These are phyloP conservation scores for Aspergillus chevalieri DNA, from an alignment of 2,329 filamentous ascomycete species.

Conservation along the genomic window DNA sequence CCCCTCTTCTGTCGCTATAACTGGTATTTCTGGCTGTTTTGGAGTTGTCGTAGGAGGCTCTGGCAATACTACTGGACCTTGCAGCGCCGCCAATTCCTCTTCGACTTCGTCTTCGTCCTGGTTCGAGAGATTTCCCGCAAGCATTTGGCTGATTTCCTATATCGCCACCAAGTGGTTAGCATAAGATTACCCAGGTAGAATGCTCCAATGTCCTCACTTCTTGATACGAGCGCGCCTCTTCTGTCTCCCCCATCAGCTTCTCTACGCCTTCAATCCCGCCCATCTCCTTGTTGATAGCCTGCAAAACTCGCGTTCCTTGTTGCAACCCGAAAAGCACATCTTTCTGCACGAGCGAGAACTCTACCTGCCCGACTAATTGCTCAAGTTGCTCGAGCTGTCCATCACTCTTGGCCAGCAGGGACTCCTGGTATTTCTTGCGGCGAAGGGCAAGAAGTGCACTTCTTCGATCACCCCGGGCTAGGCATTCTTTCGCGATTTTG, in stretches of 20 bases:
- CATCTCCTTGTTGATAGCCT: slow-evolving; percentile 93
- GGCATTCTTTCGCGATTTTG: slow-evolving; percentile 74
- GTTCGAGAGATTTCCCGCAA: slow-evolving; percentile 80
- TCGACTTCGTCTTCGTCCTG: slow-evolving; percentile 98
- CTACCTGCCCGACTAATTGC: slow-evolving; percentile 77
- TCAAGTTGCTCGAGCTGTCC: slow-evolving; percentile 90
- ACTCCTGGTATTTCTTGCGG: slow-evolving; percentile 95
- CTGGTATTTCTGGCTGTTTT: slow-evolving; percentile 7
- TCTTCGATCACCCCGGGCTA: slow-evolving; percentile 71
- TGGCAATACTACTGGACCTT: slow-evolving; percentile 31
- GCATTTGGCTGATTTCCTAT: slow-evolving; percentile 86
- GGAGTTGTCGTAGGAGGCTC: slow-evolving; percentile 31
- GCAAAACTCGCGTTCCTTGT: slow-evolving; percentile 82
- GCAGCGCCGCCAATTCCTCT: slow-evolving; percentile 77
- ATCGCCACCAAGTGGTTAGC: slow-evolving; percentile 3
- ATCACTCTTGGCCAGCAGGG: slow-evolving; percentile 81
- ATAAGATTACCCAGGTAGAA: neutral
- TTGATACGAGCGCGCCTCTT: slow-evolving; percentile 87
- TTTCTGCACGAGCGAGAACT: slow-evolving; percentile 95
- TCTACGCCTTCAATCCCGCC: slow-evolving; percentile 89
- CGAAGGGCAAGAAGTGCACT: slow-evolving; percentile 81
- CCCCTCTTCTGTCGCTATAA: slow-evolving; percentile 20
- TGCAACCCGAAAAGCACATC: slow-evolving; percentile 89
- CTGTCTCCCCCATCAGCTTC: slow-evolving; percentile 87
- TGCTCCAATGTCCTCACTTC: slow-evolving; percentile 49